Evolutionary conservation across 192 early-diverging fungal species (phyloP), one percentile per base, ranked within the genome.

Genomic region (Linderina pennispora): DNA sequence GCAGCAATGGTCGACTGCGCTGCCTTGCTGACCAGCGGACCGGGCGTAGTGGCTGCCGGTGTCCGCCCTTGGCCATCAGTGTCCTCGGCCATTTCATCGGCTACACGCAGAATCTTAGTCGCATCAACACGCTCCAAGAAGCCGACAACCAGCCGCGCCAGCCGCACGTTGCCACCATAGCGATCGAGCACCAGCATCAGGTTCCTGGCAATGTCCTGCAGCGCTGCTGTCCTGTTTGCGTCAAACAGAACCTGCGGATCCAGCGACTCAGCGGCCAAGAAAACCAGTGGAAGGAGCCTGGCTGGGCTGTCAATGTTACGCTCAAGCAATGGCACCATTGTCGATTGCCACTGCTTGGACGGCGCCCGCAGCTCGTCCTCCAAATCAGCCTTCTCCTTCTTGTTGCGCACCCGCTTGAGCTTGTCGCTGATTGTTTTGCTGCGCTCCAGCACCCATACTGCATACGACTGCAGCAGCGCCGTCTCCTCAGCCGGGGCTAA

Each of bases 241-340:
- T 71, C 67, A 33, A 71, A 71, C 40, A 71, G 35, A n/a, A 43
- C 51, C 52, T 71, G 67, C 31, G 58, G 23, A 35, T 71, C 60
- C 25, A 71, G 48, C 0, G 35, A 50, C 21, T 62, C 52, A 3
- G 48, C 38, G 1, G 67, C 67, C 31, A 55, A 21, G 3, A 31
- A 46, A 40, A 54, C 40, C 36, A 71, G 41, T 24, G 67, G 52
- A 23, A 62, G 40, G 6, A 63, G 48, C 22, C 60, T 40, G 0
- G 37, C 21, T 4, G 53, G 45, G 33, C 43, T 48, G 37, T 62
- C 67, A 23, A 48, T 48, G 52, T 54, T 51, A 48, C 67, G 59
- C 20, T 45, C 45, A 28, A 71, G 44, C 43, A 71, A 47, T 20
- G 39, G 47, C n/a, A 47, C 60, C 50, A 63, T 44, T 17, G 26